Evolutionary conservation across 2,329 filamentous ascomycete genomes (phyloP).

Genomic region (Fonsecaea erecta): DNA sequence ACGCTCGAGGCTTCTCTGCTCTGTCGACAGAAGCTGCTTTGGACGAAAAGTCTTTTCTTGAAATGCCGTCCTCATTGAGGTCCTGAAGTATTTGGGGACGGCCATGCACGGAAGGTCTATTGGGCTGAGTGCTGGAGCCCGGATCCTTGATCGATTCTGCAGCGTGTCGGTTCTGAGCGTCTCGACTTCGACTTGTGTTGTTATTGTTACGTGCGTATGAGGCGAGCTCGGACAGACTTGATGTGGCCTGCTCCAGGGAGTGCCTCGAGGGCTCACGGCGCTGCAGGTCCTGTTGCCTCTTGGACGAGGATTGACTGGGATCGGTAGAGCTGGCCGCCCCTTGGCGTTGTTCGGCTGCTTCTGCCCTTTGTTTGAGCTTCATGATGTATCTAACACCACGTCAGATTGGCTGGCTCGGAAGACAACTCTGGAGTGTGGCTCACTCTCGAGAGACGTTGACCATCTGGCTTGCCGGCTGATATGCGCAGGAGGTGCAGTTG

Average conservation of each 20-base stretch:
- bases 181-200: neutral
- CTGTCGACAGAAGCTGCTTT: neutral
- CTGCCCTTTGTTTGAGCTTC: neutral
- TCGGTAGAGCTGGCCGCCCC: neutral
- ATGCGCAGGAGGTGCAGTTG: neutral
- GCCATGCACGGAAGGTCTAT: neutral
- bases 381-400: neutral
- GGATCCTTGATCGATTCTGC: neutral
- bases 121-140: neutral
- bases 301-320: neutral
- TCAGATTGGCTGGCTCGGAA: neutral
- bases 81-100: neutral
- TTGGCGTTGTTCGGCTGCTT: neutral
- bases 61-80: neutral
- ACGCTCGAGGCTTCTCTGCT: neutral
- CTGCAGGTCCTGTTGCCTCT: neutral
- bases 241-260: neutral
- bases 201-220: neutral
- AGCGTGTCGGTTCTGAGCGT: neutral
- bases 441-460: neutral
- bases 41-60: neutral
- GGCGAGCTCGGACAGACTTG: neutral
- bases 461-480: conserved; percentile 1
- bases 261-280: neutral
- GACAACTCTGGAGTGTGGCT: neutral